phyloP scores from a whole-genome alignment of 129 eudicot genomes.

The Heracleum sosnowskyi region DNA sequence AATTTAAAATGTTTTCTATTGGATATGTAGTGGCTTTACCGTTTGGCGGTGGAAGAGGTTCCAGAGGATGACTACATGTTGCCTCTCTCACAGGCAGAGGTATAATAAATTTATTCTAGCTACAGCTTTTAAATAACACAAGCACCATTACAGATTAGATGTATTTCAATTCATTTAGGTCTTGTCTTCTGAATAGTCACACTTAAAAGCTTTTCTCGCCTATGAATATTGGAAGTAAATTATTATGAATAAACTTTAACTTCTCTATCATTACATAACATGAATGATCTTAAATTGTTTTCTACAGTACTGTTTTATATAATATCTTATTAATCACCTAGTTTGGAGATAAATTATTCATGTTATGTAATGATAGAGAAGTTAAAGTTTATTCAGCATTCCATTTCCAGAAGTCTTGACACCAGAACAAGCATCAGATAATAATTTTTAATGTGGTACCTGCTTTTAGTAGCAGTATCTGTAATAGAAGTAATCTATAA shows the following conservation, averaged over 20 bases:
- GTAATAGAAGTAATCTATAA: background rate
- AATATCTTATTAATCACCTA: background rate
- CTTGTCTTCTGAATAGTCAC: background rate
- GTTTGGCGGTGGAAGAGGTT: conserved; percentile 91
- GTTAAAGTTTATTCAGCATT: background rate
- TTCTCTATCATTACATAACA: no score
- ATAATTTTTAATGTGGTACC: background rate
- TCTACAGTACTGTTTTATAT: background rate
- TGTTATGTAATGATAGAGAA: background rate
- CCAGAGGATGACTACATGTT: conserved; percentile 91
- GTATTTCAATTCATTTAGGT: background rate
- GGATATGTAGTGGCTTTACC: conserved; percentile 68
- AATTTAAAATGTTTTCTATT: background rate
- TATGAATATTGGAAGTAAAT: background rate
- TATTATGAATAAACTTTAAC: no score
- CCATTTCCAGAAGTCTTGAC: background rate
- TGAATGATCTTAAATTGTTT: no score
- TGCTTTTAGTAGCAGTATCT: background rate
- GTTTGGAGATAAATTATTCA: background rate
- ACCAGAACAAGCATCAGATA: background rate
- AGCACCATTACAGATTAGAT: background rate
- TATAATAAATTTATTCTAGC: conserved; percentile 18
- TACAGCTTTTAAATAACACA: background rate
- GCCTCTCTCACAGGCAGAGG: conserved; percentile 95
- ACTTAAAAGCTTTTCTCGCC: background rate